These are phyloP conservation scores for Lentinula raphanica DNA, from an alignment of 768 basidiomycete genomes.

Conservation along the genomic window DNA sequence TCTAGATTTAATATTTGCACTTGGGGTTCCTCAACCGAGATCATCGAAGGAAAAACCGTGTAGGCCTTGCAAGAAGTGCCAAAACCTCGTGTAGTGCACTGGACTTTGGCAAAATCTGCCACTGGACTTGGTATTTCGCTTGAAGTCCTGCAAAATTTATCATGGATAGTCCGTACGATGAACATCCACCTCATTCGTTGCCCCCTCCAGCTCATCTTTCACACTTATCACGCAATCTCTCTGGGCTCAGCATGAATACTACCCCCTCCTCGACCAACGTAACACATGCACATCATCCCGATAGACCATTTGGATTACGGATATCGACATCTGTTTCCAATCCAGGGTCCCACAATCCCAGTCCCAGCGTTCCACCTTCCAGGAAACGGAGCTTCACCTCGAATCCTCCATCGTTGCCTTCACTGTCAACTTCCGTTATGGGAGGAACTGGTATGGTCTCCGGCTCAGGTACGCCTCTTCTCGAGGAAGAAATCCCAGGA, in stretches of 20 bases:
- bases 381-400: constrained; percentile 5
- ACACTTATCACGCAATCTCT: constrained; percentile 6
- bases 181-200: constrained; percentile 4
- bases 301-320: constrained; percentile 2
- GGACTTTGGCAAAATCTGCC: not conserved
- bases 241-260: constrained; percentile 2
- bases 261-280: not conserved
- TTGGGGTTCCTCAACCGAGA: not conserved
- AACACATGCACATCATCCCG: constrained; percentile 4
- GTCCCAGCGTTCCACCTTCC: not conserved
- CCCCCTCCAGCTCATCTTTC: constrained; percentile 3
- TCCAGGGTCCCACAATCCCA: not conserved
- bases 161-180: constrained; percentile 5
- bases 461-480: not conserved
- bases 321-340: constrained; percentile 4
- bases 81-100: not conserved
- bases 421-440: constrained; percentile 1
- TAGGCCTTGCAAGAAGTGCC: not conserved
- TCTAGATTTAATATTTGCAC: not conserved
- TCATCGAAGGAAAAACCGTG: not conserved
- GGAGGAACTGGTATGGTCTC: not conserved
- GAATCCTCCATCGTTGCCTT: constrained; percentile 6
- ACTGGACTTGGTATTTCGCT: not conserved
- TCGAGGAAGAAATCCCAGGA: constrained; percentile 5
- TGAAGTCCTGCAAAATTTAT: not conserved